These are phyloP conservation scores for Thelonectria discophora DNA, from an alignment of 2,329 filamentous ascomycete genomes.

Conservation along the genomic window DNA sequence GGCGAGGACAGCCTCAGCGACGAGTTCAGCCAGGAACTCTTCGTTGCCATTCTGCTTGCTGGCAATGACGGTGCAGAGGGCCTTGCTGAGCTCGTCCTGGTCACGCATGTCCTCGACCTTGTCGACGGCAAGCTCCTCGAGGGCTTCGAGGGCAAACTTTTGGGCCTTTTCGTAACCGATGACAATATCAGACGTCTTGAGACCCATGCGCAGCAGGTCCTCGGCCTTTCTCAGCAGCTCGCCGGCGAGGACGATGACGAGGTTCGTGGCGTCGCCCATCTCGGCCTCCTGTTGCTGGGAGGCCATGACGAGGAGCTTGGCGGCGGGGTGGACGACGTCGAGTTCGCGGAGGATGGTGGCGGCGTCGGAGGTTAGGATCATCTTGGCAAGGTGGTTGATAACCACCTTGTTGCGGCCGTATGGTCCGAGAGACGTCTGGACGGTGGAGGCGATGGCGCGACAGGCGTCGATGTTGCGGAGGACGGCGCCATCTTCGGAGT, in stretches of 20 bases:
- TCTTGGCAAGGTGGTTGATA: conserved; percentile 99
- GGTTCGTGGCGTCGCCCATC: conserved; percentile 98
- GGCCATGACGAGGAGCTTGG: conserved; percentile 97
- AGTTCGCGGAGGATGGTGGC: conserved; percentile 97
- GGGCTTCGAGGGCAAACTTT: conserved; percentile 81
- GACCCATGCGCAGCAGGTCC: conserved; percentile 92
- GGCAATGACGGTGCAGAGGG: conserved; percentile 91
- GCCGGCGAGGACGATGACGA: conserved; percentile 95
- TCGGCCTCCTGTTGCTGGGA: conserved; percentile 98
- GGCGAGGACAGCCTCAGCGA: conserved; percentile 84
- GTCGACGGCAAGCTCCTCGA: conserved; percentile 92
- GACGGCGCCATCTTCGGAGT: conserved; percentile 98
- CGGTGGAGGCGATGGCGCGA: conserved; percentile 92
- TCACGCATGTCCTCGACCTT: conserved; percentile 86
- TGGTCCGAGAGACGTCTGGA: conserved; percentile 95
- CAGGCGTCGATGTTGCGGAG: conserved; percentile 99
- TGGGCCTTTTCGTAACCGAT: conserved; percentile 96
- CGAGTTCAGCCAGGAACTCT: conserved; percentile 84
- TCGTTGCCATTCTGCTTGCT: conserved; percentile 97
- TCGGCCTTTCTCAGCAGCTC: conserved; percentile 97
- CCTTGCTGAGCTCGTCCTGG: conserved; percentile 88
- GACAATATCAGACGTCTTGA: conserved; percentile 98
- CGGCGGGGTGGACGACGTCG: conserved; percentile 97
- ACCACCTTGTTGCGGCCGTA: conserved; percentile 99
- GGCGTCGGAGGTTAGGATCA: conserved; percentile 98